These are phyloP conservation scores for Hypoxylon cercidicola DNA, from an alignment of 495 filamentous ascomycete genomes.

Conservation along the genomic window DNA sequence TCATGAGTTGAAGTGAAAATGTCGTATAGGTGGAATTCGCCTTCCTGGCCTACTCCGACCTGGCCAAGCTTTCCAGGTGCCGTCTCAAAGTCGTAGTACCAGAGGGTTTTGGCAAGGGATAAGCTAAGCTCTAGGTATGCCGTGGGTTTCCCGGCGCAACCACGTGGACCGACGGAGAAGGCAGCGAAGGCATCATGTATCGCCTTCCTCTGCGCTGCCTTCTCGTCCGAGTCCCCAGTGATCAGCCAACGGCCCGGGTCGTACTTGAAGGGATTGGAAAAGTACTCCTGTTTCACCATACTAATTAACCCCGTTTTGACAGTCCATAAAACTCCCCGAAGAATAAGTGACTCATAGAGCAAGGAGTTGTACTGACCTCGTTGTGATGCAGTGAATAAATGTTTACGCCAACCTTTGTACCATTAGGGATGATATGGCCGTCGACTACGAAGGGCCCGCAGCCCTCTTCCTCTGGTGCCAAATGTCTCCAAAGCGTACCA, in stretches of 20 bases:
- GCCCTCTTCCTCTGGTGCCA: constrained; percentile 17
- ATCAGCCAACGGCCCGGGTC: constrained; percentile 57
- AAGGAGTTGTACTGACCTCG: constrained; percentile 18
- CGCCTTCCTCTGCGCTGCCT: constrained; percentile 10
- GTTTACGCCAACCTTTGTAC: constrained; percentile 50
- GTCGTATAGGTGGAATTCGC: constrained; percentile 55
- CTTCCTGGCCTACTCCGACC: constrained; percentile 24
- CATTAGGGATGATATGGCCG: constrained; percentile 43
- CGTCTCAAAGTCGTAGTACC: constrained; percentile 47
- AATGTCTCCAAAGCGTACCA: constrained; percentile 50
- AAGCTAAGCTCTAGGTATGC: constrained; percentile 55
- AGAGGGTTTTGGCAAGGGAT: constrained; percentile 46
- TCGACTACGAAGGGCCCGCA: constrained; percentile 35
- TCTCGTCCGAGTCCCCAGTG: not conserved
- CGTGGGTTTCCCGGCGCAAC: constrained; percentile 58
- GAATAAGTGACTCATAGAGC: not conserved
- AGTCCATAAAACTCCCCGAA: too few species aligned
- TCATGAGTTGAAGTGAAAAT: constrained; percentile 29
- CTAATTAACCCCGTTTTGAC: not conserved
- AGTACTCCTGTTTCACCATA: constrained; percentile 42
- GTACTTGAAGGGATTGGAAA: constrained; percentile 52
- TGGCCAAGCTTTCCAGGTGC: constrained; percentile 31
- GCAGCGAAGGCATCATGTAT: constrained; percentile 52
- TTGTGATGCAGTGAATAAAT: constrained; percentile 56
- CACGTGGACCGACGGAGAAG: constrained; percentile 55